phyloP scores from a whole-genome alignment of 768 basidiomycete genomes.

The Lyophyllum decastes region DNA sequence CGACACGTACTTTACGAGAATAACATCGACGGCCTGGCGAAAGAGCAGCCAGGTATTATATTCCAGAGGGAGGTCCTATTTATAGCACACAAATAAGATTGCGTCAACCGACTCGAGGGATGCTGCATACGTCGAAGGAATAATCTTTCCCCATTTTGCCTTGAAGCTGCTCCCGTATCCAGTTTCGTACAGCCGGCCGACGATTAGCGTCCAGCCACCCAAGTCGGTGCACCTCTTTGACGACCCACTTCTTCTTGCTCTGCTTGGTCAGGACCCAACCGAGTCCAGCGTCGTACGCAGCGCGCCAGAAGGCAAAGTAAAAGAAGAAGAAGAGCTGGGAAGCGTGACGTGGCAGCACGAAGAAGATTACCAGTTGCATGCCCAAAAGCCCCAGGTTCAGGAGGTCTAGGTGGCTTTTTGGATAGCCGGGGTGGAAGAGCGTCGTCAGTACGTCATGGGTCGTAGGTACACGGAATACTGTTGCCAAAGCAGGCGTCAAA shows the following conservation, averaged over 20 bases:
- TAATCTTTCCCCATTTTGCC: conserved; percentile 97
- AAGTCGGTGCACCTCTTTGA: conserved; percentile 68
- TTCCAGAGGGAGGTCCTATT: conserved; percentile 85
- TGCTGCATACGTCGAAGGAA: conserved; percentile 68
- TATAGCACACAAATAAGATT: conserved; percentile 3
- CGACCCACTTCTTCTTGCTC: conserved; percentile 95
- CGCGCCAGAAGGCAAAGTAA: conserved; percentile 93
- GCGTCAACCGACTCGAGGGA: conserved; percentile 1
- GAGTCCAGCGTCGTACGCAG: conserved; percentile 89
- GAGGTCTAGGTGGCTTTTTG: conserved; percentile 88
- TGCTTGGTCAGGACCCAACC: conserved; percentile 95
- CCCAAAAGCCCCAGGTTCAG: conserved; percentile 81
- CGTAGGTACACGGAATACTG: conserved; percentile 92
- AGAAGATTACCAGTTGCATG: conserved; percentile 76
- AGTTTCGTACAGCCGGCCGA: conserved; percentile 63
- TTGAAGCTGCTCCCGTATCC: conserved; percentile 85
- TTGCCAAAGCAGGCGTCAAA: background rate
- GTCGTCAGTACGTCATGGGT: conserved; percentile 89
- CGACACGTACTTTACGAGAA: conserved; percentile 83
- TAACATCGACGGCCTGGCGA: conserved; percentile 93
- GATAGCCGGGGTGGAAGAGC: conserved; percentile 78
- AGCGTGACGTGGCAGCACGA: conserved; percentile 54
- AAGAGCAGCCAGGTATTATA: conserved; percentile 98
- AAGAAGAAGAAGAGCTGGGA: conserved; percentile 75
- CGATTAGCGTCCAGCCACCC: conserved; percentile 88